A percentile compares a stretch with the other conserved stretches of the same genome.
Evolutionary conservation across 2,329 filamentous ascomycete genomes (phyloP).

Genomic region (Cytospora piceicola): DNA sequence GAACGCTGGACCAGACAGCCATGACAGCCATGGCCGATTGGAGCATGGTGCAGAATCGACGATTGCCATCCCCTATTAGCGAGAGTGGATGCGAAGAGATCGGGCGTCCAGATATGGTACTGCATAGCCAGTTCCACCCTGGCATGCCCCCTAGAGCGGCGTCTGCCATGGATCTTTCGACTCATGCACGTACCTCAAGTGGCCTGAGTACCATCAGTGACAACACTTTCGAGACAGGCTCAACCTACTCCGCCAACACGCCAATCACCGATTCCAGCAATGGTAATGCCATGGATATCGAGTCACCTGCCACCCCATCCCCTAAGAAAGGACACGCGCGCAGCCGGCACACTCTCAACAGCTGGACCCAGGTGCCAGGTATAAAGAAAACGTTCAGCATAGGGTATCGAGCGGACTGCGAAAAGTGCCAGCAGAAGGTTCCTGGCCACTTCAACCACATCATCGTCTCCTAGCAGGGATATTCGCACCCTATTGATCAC

Average conservation of each 20-base stretch:
- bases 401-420: constrained; percentile 77
- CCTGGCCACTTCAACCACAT: constrained; percentile 84
- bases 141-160: constrained; percentile 42
- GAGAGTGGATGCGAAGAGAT: constrained; percentile 55
- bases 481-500: constrained; percentile 24
- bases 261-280: constrained; percentile 9
- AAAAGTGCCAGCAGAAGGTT: constrained; percentile 74
- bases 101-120: constrained; percentile 45
- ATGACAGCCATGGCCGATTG: constrained; percentile 47
- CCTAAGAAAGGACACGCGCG: constrained; percentile 60
- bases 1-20: constrained; percentile 47
- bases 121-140: constrained; percentile 43
- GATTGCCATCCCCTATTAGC: constrained; percentile 63
- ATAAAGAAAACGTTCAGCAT: constrained; percentile 76
- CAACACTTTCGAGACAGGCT: constrained; percentile 11
- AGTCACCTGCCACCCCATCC: constrained; percentile 52
- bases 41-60: constrained; percentile 56
- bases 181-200: constrained; percentile 26
- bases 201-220: constrained; percentile 36
- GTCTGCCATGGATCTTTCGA: constrained; percentile 40
- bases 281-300: constrained; percentile 40
- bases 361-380: constrained; percentile 60
- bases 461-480: constrained; percentile 59
- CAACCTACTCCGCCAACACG: constrained; percentile 25
- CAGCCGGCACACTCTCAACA: constrained; percentile 63